Conservation (phyloP, 495 filamentous ascomycete species). For the Penicillium canescens region DNA sequence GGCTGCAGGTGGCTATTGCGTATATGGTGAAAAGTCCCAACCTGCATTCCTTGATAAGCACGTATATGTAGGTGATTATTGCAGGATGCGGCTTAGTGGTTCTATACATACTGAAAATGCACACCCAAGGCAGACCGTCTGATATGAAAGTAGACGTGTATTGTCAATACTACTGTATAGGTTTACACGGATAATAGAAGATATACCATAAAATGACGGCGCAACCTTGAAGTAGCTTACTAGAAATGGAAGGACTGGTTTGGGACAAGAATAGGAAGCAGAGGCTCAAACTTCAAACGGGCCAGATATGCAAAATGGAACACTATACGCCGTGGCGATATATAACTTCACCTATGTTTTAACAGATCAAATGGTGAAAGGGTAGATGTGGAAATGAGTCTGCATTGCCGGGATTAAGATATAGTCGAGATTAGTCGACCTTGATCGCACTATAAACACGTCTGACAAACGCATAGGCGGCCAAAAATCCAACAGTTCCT, state of each 20-base stretch:
- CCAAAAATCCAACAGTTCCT: constrained; percentile 86
- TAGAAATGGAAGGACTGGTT: background rate
- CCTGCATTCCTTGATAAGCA: too few species aligned
- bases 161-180: too few species aligned
- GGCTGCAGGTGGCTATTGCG: too few species aligned
- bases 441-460: constrained; percentile 71
- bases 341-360: constrained; percentile 25
- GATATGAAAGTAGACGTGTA: too few species aligned
- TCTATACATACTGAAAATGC: too few species aligned
- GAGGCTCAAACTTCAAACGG: background rate
- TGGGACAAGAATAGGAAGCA: background rate
- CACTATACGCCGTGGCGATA: constrained; percentile 27
- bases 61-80: too few species aligned
- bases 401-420: background rate
- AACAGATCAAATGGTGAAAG: constrained; percentile 18
- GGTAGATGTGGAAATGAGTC: constrained; percentile 9
- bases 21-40: too few species aligned
- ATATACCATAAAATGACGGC: background rate
- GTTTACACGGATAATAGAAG: background rate
- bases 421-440: constrained; percentile 33
- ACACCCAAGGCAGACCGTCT: too few species aligned
- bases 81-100: too few species aligned
- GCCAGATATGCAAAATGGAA: constrained; percentile 16
- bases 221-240: too few species aligned
- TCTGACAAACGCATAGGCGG: constrained; percentile 84